Conservation (phyloP, 164 flowering plant species). For the Vitis cinerea region DNA sequence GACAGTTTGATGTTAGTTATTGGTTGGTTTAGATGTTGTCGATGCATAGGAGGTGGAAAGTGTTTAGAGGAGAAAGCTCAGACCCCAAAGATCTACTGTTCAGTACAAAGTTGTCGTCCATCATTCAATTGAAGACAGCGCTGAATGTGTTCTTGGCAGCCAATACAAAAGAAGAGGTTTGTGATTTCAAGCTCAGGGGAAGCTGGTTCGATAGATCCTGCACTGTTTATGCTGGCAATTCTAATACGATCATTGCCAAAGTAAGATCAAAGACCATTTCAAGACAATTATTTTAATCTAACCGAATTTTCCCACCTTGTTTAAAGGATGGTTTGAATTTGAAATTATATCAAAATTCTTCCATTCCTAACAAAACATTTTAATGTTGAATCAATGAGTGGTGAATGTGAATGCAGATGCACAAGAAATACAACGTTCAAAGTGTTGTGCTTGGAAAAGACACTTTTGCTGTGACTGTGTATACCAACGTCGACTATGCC, state of each 20-base stretch:
- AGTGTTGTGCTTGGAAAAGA: conserved; percentile 23
- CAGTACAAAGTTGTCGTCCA: conserved; percentile 14
- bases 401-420: conserved; percentile 28
- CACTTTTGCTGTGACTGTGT: conserved; percentile 25
- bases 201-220: conserved; percentile 15
- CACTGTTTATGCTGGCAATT: conserved; percentile 15
- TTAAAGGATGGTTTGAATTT: no score
- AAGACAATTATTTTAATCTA: no score
- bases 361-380: no score
- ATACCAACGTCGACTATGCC: conserved; percentile 32
- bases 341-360: no score
- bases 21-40: conserved; percentile 19
- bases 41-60: conserved; percentile 32
- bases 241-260: conserved; percentile 28
- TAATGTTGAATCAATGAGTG: no score
- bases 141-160: conserved; percentile 34
- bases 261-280: conserved; percentile 8
- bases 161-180: conserved; percentile 17
- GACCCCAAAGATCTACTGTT: conserved; percentile 27
- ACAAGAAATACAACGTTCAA: conserved; percentile 8
- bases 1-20: not conserved
- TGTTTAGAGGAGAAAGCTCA: conserved; percentile 33
- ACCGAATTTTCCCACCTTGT: no score
- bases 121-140: conserved; percentile 22
- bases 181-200: conserved; percentile 15